A percentile compares a stretch with the other conserved stretches of the same genome.
Conservation (phyloP, 306 rosid genomes). For the Urtica urens region DNA sequence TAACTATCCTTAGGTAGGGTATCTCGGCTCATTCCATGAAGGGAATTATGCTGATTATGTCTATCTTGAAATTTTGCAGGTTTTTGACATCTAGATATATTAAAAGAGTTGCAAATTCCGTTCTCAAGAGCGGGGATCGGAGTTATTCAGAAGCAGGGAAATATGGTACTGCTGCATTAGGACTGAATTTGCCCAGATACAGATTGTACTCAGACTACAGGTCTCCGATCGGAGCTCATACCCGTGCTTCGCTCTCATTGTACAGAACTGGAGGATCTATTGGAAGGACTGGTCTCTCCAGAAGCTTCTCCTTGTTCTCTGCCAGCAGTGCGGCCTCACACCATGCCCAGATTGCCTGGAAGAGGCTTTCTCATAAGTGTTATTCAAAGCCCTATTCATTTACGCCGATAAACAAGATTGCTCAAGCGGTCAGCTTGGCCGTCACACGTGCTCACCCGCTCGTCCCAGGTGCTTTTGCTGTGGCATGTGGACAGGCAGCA, state of each 20-base stretch:
- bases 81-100: slow-evolving; percentile 50
- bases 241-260: slow-evolving; percentile 24
- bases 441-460: slow-evolving; percentile 54
- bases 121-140: slow-evolving; percentile 26
- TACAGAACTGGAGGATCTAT: slow-evolving; percentile 28
- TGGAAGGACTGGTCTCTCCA: slow-evolving; percentile 15
- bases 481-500: slow-evolving; percentile 70
- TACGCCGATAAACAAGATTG: slow-evolving; percentile 48
- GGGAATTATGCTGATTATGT: too few species aligned
- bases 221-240: slow-evolving; percentile 26
- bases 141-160: slow-evolving; percentile 28
- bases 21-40: too few species aligned
- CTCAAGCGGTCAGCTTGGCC: slow-evolving; percentile 86
- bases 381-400: slow-evolving; percentile 30
- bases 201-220: slow-evolving; percentile 30
- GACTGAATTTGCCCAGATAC: slow-evolving; percentile 37
- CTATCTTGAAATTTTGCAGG: too few species aligned
- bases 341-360: slow-evolving; percentile 57
- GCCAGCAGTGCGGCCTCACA: slow-evolving; percentile 33
- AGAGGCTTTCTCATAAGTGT: slow-evolving; percentile 42
- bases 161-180: slow-evolving; percentile 40
- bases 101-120: slow-evolving; percentile 34
- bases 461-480: slow-evolving; percentile 78
- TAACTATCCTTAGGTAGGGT: too few species aligned
- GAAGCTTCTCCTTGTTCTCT: slow-evolving; percentile 32